These are phyloP conservation scores for Excoecaria agallocha DNA, from an alignment of 345 rosid genomes.

Conservation along the genomic window DNA sequence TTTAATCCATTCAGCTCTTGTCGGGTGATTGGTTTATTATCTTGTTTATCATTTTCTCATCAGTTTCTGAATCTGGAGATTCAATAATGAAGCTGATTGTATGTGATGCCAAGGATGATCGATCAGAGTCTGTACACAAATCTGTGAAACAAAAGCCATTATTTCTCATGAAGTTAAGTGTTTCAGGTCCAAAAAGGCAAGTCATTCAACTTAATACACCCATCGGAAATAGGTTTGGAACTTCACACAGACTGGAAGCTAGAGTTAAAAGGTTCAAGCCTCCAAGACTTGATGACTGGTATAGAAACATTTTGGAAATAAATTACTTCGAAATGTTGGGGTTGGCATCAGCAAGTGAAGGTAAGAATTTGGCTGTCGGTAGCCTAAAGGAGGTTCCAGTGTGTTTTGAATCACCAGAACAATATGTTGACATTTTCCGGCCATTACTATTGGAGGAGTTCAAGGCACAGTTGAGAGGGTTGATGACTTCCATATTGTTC, in stretches of 20 bases:
- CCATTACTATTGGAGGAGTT: constrained; percentile 96
- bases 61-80: constrained; percentile 41
- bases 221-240: constrained; percentile 50
- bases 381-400: constrained; percentile 81
- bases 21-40: too few relatives aligned
- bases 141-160: constrained; percentile 41
- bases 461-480: constrained; percentile 97
- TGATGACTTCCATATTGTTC: constrained; percentile 92
- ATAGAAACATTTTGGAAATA: constrained; percentile 75
- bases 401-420: constrained; percentile 75
- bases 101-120: constrained; percentile 41
- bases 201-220: constrained; percentile 86
- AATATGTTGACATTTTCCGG: constrained; percentile 75
- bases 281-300: constrained; percentile 93
- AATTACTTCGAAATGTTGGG: constrained; percentile 80
- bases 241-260: constrained; percentile 48
- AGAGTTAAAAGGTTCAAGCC: constrained; percentile 77
- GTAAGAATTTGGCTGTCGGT: constrained; percentile 36
- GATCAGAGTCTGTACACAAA: constrained; percentile 45
- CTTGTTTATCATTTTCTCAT: too few relatives aligned
- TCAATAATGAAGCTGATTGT: constrained; percentile 51
- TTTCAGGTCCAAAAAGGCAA: constrained; percentile 72
- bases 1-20: too few relatives aligned
- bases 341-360: constrained; percentile 44
- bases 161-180: constrained; percentile 42